Conservation (phyloP, 441 rosid species). For the Eugenia klotzschiana region DNA sequence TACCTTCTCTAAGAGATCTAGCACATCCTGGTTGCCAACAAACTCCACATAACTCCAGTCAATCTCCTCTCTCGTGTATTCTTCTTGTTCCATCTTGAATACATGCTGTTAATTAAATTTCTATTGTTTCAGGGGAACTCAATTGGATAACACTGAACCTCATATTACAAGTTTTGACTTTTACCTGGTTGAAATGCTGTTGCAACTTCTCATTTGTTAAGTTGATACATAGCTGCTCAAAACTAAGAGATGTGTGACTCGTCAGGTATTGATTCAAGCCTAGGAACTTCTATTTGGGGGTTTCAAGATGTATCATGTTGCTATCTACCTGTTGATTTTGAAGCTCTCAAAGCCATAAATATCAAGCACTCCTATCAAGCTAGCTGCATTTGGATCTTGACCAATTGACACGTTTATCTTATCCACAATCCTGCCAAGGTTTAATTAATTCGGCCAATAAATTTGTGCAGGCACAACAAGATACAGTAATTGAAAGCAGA, state of each 20-base stretch:
- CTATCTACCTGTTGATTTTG: slow-evolving; percentile 31
- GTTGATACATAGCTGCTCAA: slow-evolving; percentile 48
- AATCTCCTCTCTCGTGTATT: slow-evolving; percentile 42
- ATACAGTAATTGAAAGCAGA: neutral
- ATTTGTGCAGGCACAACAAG: neutral
- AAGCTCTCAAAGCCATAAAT: slow-evolving; percentile 48
- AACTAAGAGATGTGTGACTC: slow-evolving; percentile 14
- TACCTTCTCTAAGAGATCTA: slow-evolving; percentile 59
- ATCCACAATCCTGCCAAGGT: slow-evolving; percentile 33
- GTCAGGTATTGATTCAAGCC: neutral
- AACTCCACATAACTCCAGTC: slow-evolving; percentile 67
- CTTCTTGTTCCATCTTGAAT: slow-evolving; percentile 50
- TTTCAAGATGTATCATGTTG: neutral
- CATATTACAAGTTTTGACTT: neutral
- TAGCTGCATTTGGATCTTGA: slow-evolving; percentile 31
- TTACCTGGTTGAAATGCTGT: slow-evolving; percentile 43
- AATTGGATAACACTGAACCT: neutral
- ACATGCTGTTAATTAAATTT: slow-evolving; percentile 28
- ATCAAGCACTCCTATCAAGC: slow-evolving; percentile 41
- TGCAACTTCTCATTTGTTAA: slow-evolving; percentile 45
- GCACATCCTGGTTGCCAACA: slow-evolving; percentile 60
- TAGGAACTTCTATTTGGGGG: neutral
- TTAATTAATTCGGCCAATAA: neutral
- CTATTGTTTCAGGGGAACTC: neutral
- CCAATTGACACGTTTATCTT: slow-evolving; percentile 42